A percentile compares a stretch with the other conserved stretches of the same genome.
phyloP scores from a whole-genome alignment of 2,329 filamentous ascomycete species.

The Aspergillus hortae region DNA sequence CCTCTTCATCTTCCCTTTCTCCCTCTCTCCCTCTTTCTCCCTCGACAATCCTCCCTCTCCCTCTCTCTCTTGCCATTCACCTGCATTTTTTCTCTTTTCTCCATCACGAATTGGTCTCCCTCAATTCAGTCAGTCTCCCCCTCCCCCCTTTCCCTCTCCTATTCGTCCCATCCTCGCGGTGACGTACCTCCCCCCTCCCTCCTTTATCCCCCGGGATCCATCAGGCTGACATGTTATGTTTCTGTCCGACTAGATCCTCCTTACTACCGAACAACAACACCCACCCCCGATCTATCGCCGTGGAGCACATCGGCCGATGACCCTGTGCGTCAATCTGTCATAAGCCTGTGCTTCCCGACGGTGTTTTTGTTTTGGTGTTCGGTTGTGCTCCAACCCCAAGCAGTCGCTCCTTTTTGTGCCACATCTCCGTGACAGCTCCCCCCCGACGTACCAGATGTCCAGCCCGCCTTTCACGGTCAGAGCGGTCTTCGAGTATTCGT shows the following conservation, averaged over 20 bases:
- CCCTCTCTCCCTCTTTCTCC: slow-evolving; percentile 4
- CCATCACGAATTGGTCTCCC: slow-evolving; percentile 1
- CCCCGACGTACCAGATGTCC: slow-evolving; percentile 57
- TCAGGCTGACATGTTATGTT: slow-evolving; percentile 27
- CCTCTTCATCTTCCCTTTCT: slow-evolving; percentile 17
- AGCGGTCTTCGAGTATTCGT: slow-evolving; percentile 91
- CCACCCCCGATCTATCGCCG: neutral
- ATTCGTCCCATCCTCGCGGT: slow-evolving; percentile 18
- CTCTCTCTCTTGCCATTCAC: slow-evolving; percentile 4
- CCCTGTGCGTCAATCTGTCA: neutral
- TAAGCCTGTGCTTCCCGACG: neutral
- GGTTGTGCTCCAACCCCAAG: slow-evolving; percentile 1
- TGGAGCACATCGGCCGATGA: neutral
- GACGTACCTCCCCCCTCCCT: slow-evolving; percentile 15
- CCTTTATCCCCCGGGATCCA: neutral
- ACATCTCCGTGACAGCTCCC: slow-evolving; percentile 23
- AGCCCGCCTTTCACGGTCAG: slow-evolving; percentile 82
- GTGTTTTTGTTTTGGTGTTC: slow-evolving; percentile 5
- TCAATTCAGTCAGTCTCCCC: slow-evolving; percentile 12
- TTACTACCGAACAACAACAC: slow-evolving; percentile 4
- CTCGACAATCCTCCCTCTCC: neutral
- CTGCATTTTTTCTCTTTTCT: neutral
- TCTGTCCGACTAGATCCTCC: slow-evolving; percentile 15
- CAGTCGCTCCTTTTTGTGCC: slow-evolving; percentile 4
- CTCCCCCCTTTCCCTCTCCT: slow-evolving; percentile 12